Percentiles rank a stretch among this genome's conserved stretches.
Evolutionary conservation across 2,329 filamentous ascomycete genomes (phyloP).

Genomic region (Pseudogymnoascus verrucosus): DNA sequence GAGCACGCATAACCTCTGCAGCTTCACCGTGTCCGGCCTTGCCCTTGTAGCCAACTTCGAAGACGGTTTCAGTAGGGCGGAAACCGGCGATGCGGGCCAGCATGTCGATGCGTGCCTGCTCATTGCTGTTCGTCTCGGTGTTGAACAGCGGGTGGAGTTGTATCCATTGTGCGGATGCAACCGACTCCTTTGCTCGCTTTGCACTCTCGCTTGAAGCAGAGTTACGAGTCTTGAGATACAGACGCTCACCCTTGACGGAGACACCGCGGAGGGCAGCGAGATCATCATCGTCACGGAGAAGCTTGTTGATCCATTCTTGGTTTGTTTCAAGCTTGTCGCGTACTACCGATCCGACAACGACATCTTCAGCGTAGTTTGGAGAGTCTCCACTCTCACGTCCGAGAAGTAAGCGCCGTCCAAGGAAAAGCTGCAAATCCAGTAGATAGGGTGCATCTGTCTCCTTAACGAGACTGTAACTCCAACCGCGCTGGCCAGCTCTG

Average conservation of each 20-base stretch:
- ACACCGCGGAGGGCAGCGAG: slow-evolving; percentile 63
- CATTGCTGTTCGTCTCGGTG: slow-evolving; percentile 53
- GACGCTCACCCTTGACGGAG: slow-evolving; percentile 79
- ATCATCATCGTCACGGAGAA: slow-evolving; percentile 68
- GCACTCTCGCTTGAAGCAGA: slow-evolving; percentile 86
- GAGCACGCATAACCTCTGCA: slow-evolving; percentile 66
- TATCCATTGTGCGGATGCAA: slow-evolving; percentile 60
- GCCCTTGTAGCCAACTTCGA: slow-evolving; percentile 75
- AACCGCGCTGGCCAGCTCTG: slow-evolving; percentile 83
- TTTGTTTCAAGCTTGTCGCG: slow-evolving; percentile 66
- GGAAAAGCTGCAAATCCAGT: slow-evolving; percentile 86
- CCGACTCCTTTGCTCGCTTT: slow-evolving; percentile 73
- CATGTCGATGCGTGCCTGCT: slow-evolving; percentile 75
- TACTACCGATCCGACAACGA: slow-evolving; percentile 70
- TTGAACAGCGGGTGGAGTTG: slow-evolving; percentile 77
- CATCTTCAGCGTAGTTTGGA: slow-evolving; percentile 70
- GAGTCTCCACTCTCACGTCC: slow-evolving; percentile 54
- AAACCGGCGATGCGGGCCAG: slow-evolving; percentile 82
- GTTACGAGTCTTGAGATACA: slow-evolving; percentile 84
- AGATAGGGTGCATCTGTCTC: slow-evolving; percentile 87
- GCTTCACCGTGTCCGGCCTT: slow-evolving; percentile 55
- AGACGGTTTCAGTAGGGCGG: slow-evolving; percentile 88
- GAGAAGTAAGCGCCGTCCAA: slow-evolving; percentile 73
- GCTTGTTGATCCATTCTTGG: slow-evolving; percentile 76
- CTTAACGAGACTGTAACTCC: slow-evolving; percentile 88